Conservation (phyloP, 2,329 filamentous ascomycete genomes). For the Arthrobotrys sphaeroides region DNA sequence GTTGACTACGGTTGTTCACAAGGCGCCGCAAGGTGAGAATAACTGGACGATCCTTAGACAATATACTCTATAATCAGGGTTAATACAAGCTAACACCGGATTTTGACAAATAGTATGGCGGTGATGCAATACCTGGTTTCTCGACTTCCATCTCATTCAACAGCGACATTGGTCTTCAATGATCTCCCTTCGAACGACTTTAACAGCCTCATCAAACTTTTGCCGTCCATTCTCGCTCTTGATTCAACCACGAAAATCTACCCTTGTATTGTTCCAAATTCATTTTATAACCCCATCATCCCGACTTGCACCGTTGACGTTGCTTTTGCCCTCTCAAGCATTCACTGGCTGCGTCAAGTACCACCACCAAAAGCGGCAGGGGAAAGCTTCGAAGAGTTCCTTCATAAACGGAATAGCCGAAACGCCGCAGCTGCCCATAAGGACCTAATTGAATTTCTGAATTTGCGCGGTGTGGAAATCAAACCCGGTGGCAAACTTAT, state of each 20-base stretch:
- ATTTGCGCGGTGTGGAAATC: slow-evolving; percentile 11
- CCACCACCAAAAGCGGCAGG: background rate
- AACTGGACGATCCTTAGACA: background rate
- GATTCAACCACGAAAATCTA: slow-evolving; percentile 13
- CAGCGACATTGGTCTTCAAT: slow-evolving; percentile 13
- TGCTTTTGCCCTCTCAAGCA: slow-evolving; percentile 28
- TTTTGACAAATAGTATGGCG: background rate
- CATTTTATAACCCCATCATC: slow-evolving; percentile 25
- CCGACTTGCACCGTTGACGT: slow-evolving; percentile 18
- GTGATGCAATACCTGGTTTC: slow-evolving; percentile 21
- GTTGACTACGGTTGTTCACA: slow-evolving; percentile 35
- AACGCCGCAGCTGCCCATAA: slow-evolving; percentile 17
- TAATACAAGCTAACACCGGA: too few species aligned
- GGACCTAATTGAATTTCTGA: slow-evolving; percentile 25
- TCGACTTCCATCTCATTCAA: background rate
- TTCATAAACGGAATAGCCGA: background rate
- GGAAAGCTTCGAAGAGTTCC: slow-evolving; percentile 19
- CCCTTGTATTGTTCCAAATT: slow-evolving; percentile 20
- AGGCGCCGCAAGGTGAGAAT: slow-evolving; percentile 22
- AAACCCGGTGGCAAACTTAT: slow-evolving; percentile 32
- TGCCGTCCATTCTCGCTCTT: background rate
- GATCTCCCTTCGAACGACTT: slow-evolving; percentile 48
- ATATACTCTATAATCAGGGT: too few species aligned
- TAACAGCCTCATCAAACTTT: slow-evolving; percentile 17
- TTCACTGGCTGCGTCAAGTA: slow-evolving; percentile 32